Evolutionary conservation across 805 yeast species (phyloP), one percentile per base, ranked within the genome.

Genomic region (Candida maesae): DNA sequence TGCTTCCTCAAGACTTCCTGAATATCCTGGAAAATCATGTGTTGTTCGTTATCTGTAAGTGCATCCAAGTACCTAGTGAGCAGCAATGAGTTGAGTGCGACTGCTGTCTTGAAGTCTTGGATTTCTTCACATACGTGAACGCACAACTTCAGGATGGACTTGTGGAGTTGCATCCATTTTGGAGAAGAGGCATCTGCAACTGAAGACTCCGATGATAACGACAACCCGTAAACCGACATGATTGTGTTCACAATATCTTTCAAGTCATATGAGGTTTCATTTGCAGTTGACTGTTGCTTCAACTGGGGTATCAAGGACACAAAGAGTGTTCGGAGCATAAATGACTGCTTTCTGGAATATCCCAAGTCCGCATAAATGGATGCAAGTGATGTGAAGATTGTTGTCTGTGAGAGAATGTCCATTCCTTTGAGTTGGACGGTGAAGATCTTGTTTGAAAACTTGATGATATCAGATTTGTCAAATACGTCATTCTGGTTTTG

Each of bases 321-420:
- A 19, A 90, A 61, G 23, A 89, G 61, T n/a, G 79, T 74, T 33
- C 89, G 72, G 4, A 88, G 60, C 28, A 84, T 71, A 46, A 90
- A 78, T 0, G 85, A 78, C 48, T 79, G 71, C 52, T 89, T 90
- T 46, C 97, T 69, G 10, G 56, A 41, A 53, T 84, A 70, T 1
- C 79, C 79, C 35, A 88, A 66, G 23, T 72, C 74, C 2, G 76
- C 68, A 58, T 81, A 88, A 1, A 86, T 64, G 2, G 77, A 57
- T 0, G 93, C 83, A 46, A 90, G 63, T 0, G 84, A 72, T 16
- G 81, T 71, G 56, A 83, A 81, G 0, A 89, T 71, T 32, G 75
- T 66, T 41, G 81, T 71, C 53, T 82, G 89, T 6, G 79, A 74
- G 9, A 63, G 53, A 2, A 76, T 49, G 11, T 72, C 65, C 59